Percentiles rank a stretch among this genome's conserved stretches.
These are phyloP conservation scores for Cokeromyces recurvatus DNA, from an alignment of 371 early-diverging fungal genomes.

Conservation along the genomic window DNA sequence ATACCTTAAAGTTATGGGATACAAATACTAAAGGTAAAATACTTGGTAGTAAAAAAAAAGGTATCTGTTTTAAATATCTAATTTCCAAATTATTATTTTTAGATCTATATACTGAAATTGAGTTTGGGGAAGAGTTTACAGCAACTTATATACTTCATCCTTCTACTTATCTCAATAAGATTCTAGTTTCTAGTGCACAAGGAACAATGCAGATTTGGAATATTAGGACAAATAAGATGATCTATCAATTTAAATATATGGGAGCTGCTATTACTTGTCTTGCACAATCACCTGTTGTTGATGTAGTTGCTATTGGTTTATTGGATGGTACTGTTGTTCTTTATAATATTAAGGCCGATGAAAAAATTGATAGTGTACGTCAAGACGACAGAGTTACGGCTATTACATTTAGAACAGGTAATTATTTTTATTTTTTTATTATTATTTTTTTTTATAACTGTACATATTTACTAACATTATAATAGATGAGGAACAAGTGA, in stretches of 20 bases:
- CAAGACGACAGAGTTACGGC: conserved; percentile 89
- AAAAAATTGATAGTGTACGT: conserved; percentile 64
- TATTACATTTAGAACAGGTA: conserved; percentile 84
- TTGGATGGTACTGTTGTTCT: conserved; percentile 83
- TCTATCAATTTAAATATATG: conserved; percentile 77
- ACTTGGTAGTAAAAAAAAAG: not conserved
- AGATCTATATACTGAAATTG: conserved; percentile 74
- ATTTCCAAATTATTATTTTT: no score
- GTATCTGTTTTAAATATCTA: not conserved
- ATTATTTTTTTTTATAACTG: not conserved
- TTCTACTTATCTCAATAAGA: conserved; percentile 94
- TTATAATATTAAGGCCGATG: conserved; percentile 77
- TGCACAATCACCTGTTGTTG: conserved; percentile 86
- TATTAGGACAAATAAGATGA: conserved; percentile 70
- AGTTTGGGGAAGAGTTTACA: conserved; percentile 73
- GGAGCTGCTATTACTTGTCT: conserved; percentile 74
- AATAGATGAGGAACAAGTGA: conserved; percentile 71
- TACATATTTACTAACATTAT: conserved; percentile 1
- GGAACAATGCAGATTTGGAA: conserved; percentile 94
- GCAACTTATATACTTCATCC: conserved; percentile 84
- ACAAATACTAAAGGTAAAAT: conserved; percentile 60
- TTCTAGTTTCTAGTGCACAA: conserved; percentile 81
- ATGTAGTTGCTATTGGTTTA: conserved; percentile 88
- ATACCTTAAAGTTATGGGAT: conserved; percentile 77
- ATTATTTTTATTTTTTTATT: not conserved